These are phyloP conservation scores for Allomyces arbusculus DNA, from an alignment of 192 early-diverging fungal species.

Conservation along the genomic window DNA sequence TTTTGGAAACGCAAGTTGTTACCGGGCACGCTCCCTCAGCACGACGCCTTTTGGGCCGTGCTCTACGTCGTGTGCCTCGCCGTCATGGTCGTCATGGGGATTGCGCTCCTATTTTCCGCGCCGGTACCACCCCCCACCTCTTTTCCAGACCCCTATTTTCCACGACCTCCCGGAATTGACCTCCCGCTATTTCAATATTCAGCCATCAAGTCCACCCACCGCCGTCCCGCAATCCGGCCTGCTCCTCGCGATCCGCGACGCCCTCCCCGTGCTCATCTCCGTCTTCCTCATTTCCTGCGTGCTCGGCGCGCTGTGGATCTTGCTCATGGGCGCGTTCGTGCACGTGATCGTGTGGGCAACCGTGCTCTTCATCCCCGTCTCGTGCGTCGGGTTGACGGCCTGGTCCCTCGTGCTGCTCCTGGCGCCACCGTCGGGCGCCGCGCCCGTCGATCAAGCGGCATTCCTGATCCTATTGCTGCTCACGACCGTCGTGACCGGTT, in stretches of 20 bases:
- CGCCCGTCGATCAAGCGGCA: background rate
- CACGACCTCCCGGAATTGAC: no score
- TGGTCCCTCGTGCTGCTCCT: background rate
- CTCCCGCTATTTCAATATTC: no score
- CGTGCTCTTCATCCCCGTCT: background rate
- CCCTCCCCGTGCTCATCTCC: background rate
- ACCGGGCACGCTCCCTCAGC: no score
- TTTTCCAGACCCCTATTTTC: no score
- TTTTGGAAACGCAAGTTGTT: no score
- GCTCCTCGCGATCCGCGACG: background rate
- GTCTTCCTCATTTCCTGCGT: background rate
- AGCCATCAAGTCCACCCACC: background rate
- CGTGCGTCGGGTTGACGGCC: background rate
- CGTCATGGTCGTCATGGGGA: background rate
- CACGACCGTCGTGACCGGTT: background rate
- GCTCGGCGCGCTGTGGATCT: background rate
- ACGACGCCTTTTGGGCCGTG: no score
- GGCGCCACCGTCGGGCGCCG: background rate
- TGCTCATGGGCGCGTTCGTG: background rate
- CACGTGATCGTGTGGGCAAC: background rate
- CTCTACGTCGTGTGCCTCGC: background rate
- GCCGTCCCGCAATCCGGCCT: background rate
- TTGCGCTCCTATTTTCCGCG: background rate
- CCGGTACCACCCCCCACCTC: no score
- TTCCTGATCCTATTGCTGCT: background rate